A percentile compares a stretch with the other conserved stretches of the same genome.
Evolutionary conservation across 192 early-diverging fungal species (phyloP).

Genomic region (Mortierella antarctica): DNA sequence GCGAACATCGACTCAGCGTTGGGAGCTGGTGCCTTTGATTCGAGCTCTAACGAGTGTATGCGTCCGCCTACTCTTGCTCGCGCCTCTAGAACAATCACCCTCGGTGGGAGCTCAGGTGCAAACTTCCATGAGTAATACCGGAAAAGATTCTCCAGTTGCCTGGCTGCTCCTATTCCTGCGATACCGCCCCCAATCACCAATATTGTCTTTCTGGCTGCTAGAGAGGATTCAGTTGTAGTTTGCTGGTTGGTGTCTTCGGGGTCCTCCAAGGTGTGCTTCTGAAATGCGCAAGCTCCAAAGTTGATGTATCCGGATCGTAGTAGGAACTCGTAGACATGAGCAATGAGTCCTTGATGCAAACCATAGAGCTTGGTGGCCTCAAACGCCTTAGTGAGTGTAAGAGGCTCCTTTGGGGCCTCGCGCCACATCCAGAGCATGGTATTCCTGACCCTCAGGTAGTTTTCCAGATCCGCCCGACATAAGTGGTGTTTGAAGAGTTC

Average conservation of each 20-base stretch:
- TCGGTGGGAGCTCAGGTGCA: slow-evolving; percentile 36
- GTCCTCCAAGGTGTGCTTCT: neutral
- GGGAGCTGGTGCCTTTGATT: neutral
- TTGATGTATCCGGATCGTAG: slow-evolving; percentile 62
- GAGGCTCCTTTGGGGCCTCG: slow-evolving; percentile 28
- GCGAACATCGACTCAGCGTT: too few relatives aligned
- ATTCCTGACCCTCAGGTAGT: slow-evolving; percentile 40
- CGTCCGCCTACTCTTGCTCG: slow-evolving; percentile 60
- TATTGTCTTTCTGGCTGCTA: slow-evolving; percentile 22
- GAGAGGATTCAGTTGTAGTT: neutral
- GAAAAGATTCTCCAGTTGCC: slow-evolving; percentile 61
- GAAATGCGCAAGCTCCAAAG: slow-evolving; percentile 55
- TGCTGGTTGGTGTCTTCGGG: neutral
- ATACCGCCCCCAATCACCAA: slow-evolving; percentile 57
- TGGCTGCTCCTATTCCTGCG: slow-evolving; percentile 54
- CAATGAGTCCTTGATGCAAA: slow-evolving; percentile 31
- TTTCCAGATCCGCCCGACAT: slow-evolving; percentile 24
- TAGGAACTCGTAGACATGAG: slow-evolving; percentile 56
- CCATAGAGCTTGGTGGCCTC: slow-evolving; percentile 38
- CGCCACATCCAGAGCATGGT: slow-evolving; percentile 48
- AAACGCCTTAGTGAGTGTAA: slow-evolving; percentile 23
- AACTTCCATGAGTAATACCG: slow-evolving; percentile 38
- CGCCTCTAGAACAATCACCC: slow-evolving; percentile 56
- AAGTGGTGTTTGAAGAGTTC: slow-evolving; percentile 42
- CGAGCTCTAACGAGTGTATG: slow-evolving; percentile 59